These are phyloP conservation scores for Orbilia oligospora DNA, from an alignment of 2,329 filamentous ascomycete genomes.

Conservation along the genomic window DNA sequence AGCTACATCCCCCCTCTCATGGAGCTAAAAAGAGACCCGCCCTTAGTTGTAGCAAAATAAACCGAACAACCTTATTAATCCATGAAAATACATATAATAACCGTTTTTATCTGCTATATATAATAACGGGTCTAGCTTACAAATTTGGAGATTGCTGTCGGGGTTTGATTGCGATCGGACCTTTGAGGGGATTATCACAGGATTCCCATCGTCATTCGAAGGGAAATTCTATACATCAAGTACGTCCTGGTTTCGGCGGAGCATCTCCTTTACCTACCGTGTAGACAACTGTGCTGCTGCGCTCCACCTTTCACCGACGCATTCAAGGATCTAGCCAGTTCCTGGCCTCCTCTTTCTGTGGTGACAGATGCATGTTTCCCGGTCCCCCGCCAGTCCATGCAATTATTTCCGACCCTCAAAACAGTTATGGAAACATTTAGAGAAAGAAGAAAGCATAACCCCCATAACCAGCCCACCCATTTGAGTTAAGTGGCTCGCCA, in stretches of 20 bases:
- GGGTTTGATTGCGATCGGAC: not conserved
- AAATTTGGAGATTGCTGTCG: not conserved
- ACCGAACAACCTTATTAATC: not conserved
- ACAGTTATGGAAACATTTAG: conserved; percentile 61
- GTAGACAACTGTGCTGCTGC: conserved; percentile 27
- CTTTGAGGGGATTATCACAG: conserved; percentile 3
- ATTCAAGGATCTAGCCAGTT: conserved; percentile 56
- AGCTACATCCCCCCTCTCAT: conserved; percentile 20
- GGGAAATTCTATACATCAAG: conserved; percentile 10
- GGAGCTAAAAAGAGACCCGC: not conserved
- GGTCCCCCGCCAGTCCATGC: conserved; percentile 59
- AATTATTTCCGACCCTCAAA: conserved; percentile 58
- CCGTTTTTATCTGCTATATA: not conserved
- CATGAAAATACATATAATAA: too few relatives aligned
- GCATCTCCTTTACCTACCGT: conserved; percentile 19
- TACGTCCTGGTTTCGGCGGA: conserved; percentile 48
- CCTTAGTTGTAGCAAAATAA: not conserved
- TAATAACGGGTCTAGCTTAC: not conserved
- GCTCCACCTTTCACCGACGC: conserved; percentile 53
- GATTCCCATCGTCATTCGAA: conserved; percentile 1
- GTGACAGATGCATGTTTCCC: conserved; percentile 60
- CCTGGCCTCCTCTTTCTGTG: conserved; percentile 43
- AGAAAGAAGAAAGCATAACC: conserved; percentile 57
- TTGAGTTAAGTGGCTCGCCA: conserved; percentile 56
- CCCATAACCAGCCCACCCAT: conserved; percentile 40